Base-by-base conservation (phyloP, 2,329 filamentous ascomycete species). In the Knoxdaviesia proteae region DNA sequence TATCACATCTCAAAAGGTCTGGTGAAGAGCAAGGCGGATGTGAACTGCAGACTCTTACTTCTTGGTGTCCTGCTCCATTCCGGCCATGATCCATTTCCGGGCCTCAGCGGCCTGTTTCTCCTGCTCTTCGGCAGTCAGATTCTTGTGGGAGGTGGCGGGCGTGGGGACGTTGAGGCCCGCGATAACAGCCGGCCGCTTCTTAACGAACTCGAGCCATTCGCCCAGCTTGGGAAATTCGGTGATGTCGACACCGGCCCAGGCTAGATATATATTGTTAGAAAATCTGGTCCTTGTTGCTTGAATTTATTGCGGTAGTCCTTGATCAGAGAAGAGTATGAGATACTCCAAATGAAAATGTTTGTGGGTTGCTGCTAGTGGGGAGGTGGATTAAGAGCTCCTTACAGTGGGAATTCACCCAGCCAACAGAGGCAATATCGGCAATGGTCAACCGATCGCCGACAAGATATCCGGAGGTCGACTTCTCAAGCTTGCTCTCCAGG, bases 361-460 rank as follows among this genome's bases (percentile, higher is more conserved):
- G 36, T 5, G 40, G 6, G 7, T 9, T 9, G 34, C 6, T 37
- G 6, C 4, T 11, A n/a, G 34, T 32, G 30, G 9, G 7, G 31
- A 11, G 20, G 31, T 36, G 6, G 20, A 52, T 57, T 6, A 6
- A 8, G n/a, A 5, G 20, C n/a, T 29, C 59, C 62, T 47, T 55
- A 72, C 68, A 57, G 34, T 62, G 57, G 9, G 56, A 42, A 5
- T 74, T 65, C 5, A 88, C 68, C 84, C 84, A 92, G 31, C 82
- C 82, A 71, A 79, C 86, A 56, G 74, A 73, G 37, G 82, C 67
- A 46, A 94, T 81, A 56, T 94, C 86, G 2, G 83, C 84, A 49
- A 82, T 74, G 38, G 80, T 84, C 47, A 69, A 64, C 47, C 72
- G 72, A 55, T 82, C 72, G 34, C 80, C 81, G 38, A 79, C 75